A percentile compares a stretch with the other conserved stretches of the same genome.
Conservation (phyloP, 208 protist species). For the Leishmania tropica region DNA sequence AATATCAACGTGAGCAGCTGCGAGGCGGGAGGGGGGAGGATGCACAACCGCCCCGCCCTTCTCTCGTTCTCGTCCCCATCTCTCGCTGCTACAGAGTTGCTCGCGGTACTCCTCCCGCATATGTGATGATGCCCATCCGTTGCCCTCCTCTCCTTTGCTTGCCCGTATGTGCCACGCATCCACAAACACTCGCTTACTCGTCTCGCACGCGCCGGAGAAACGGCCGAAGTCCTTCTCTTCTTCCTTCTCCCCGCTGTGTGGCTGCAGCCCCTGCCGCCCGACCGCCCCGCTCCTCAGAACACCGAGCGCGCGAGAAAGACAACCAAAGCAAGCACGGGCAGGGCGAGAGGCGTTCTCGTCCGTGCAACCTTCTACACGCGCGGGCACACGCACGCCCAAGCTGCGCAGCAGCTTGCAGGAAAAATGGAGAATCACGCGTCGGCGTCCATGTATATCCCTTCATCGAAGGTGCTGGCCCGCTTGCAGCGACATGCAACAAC, state of each 20-base stretch:
- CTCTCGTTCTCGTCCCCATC: not conserved
- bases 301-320: no score
- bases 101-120: not conserved
- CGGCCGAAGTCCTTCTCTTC: not conserved
- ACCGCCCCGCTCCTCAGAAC: no score
- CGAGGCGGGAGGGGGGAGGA: not conserved
- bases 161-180: not conserved
- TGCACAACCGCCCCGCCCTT: not conserved
- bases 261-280: not conserved
- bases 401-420: not conserved
- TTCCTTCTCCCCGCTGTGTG: not conserved
- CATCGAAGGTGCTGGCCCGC: slow-evolving; percentile 32
- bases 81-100: not conserved
- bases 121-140: not conserved
- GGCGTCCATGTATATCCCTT: slow-evolving; percentile 37
- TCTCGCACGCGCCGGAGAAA: not conserved
- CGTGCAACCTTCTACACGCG: not conserved
- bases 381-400: not conserved
- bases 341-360: not conserved
- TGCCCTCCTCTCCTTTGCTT: not conserved
- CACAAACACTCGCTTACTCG: not conserved
- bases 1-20: not conserved
- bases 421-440: slow-evolving; percentile 45
- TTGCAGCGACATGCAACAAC: slow-evolving; percentile 19
- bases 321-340: no score